A percentile compares a stretch with the other conserved stretches of the same genome.
These are phyloP conservation scores for Tolypocladium paradoxum DNA, from an alignment of 2,329 filamentous ascomycete species.

Conservation along the genomic window DNA sequence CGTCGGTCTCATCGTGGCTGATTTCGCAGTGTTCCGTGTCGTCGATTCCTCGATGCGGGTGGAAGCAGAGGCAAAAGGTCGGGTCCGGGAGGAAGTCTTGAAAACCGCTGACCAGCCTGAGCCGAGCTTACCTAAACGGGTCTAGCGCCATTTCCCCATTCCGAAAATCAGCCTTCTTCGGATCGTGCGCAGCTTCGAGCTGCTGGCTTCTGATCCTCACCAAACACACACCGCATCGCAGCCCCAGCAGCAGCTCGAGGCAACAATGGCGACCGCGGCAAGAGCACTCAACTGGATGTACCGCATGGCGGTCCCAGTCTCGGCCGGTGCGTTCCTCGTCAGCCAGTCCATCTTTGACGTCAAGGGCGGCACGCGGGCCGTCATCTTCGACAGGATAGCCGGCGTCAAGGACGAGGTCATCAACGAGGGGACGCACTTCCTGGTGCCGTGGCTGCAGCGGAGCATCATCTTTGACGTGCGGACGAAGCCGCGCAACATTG, in stretches of 20 bases:
- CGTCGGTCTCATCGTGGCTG: slow-evolving; percentile 30
- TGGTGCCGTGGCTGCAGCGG: slow-evolving; percentile 91
- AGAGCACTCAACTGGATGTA: slow-evolving; percentile 52
- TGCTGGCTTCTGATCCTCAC: background rate
- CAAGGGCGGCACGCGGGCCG: slow-evolving; percentile 83
- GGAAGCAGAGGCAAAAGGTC: slow-evolving; percentile 12
- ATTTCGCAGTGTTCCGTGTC: slow-evolving; percentile 11
- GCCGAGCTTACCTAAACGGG: slow-evolving; percentile 24
- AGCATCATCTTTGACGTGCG: slow-evolving; percentile 94
- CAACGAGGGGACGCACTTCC: slow-evolving; percentile 94
- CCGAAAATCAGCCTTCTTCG: slow-evolving; percentile 11
- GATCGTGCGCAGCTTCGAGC: background rate
- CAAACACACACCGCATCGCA: background rate
- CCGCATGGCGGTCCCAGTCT: slow-evolving; percentile 61
- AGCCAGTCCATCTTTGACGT: slow-evolving; percentile 93
- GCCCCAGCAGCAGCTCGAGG: background rate
- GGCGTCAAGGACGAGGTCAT: slow-evolving; percentile 90
- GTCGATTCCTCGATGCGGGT: slow-evolving; percentile 13
- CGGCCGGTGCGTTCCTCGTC: slow-evolving; percentile 54
- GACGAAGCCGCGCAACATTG: slow-evolving; percentile 94
- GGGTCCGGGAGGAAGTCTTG: slow-evolving; percentile 12
- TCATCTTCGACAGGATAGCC: slow-evolving; percentile 91
- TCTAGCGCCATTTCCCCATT: slow-evolving; percentile 14
- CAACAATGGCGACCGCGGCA: slow-evolving; percentile 39
- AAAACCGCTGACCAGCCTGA: slow-evolving; percentile 15